phyloP scores from a whole-genome alignment of 306 rosid genomes.

The Ziziphus jujuba region DNA sequence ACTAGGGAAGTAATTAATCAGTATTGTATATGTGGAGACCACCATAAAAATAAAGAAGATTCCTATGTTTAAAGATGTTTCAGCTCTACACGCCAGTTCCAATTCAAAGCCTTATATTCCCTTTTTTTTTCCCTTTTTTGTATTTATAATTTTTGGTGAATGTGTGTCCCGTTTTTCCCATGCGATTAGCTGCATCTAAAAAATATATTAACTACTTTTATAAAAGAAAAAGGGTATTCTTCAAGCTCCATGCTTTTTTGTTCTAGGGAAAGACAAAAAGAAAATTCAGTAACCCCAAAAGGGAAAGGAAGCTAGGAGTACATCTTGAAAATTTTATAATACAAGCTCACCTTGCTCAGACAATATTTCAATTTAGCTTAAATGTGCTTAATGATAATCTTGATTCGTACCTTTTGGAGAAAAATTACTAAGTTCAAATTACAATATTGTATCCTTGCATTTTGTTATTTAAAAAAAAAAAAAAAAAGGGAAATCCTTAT shows the following conservation, averaged over 20 bases:
- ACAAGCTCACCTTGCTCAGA: too few relatives aligned
- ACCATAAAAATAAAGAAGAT: conserved; percentile 7
- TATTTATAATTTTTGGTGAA: too few relatives aligned
- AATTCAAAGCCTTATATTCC: conserved; percentile 17
- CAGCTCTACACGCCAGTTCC: conserved; percentile 20
- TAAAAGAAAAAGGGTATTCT: not conserved
- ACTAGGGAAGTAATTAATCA: not conserved
- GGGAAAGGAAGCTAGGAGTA: not conserved
- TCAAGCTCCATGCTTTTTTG: conserved; percentile 9
- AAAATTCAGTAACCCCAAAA: not conserved
- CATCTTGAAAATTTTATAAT: not conserved
- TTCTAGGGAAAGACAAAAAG: not conserved
- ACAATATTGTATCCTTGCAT: too few relatives aligned
- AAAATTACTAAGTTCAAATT: too few relatives aligned
- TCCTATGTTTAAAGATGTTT: conserved; percentile 19
- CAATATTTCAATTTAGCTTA: too few relatives aligned
- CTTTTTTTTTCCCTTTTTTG: too few relatives aligned
- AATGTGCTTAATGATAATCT: too few relatives aligned
- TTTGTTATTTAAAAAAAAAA: too few relatives aligned
- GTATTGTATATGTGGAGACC: not conserved
- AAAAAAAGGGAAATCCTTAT: not conserved
- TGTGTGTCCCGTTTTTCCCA: conserved; percentile 24
- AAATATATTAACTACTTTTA: not conserved
- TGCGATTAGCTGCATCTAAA: too few relatives aligned
- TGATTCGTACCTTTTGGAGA: too few relatives aligned